Evolutionary conservation across 2,329 filamentous ascomycete species (phyloP).

Genomic region (Ophiocordyceps australis): DNA sequence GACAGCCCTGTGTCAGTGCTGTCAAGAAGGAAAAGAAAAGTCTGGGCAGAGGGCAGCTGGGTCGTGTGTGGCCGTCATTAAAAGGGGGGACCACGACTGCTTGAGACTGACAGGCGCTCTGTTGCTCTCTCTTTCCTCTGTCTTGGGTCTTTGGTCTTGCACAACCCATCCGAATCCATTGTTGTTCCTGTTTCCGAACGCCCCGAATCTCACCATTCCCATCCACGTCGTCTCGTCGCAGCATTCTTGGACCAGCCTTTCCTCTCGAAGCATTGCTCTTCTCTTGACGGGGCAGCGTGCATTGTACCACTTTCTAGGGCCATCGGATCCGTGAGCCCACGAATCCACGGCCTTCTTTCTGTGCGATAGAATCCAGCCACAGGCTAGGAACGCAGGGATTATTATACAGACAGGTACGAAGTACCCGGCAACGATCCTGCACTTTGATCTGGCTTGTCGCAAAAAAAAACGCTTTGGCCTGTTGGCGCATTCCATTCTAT

Average conservation of each 20-base stretch:
- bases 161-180: conserved; percentile 12
- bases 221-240: conserved; percentile 6
- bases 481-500: too few species aligned
- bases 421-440: conserved; percentile 12
- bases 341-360: conserved; percentile 2
- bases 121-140: conserved; percentile 15
- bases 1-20: conserved; percentile 4
- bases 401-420: conserved; percentile 21
- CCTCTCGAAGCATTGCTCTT: background rate
- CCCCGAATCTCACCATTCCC: conserved; percentile 6
- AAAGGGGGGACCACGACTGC: conserved; percentile 8
- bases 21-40: background rate
- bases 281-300: background rate
- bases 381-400: conserved; percentile 10
- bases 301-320: conserved; percentile 1
- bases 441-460: too few species aligned
- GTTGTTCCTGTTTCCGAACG: background rate
- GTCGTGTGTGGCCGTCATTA: conserved; percentile 5
- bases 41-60: too few species aligned
- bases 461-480: too few species aligned
- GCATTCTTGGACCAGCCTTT: background rate
- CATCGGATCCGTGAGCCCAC: background rate
- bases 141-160: conserved; percentile 25
- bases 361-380: conserved; percentile 11
- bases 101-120: conserved; percentile 13